Conservation (phyloP, 306 rosid genomes). For the Lagenaria siceraria region DNA sequence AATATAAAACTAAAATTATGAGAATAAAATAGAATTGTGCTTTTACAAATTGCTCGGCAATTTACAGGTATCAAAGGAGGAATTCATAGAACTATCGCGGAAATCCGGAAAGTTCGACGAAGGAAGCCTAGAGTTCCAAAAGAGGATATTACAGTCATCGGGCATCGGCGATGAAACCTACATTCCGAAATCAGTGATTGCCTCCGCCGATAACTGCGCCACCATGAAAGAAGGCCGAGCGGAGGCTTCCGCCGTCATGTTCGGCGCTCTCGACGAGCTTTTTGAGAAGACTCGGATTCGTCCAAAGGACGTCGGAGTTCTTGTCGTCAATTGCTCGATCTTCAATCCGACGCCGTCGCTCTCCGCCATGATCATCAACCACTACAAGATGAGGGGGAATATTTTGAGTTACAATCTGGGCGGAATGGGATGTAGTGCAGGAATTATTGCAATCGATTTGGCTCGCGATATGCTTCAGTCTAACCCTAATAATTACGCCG, state of each 20-base stretch:
- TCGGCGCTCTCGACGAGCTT: slow-evolving; percentile 86
- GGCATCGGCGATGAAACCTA: slow-evolving; percentile 87
- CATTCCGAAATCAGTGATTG: slow-evolving; percentile 55
- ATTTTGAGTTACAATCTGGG: slow-evolving; percentile 86
- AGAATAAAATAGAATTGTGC: neutral
- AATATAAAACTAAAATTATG: neutral
- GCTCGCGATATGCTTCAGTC: slow-evolving; percentile 82
- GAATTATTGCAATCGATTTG: slow-evolving; percentile 67
- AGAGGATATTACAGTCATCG: slow-evolving; percentile 52
- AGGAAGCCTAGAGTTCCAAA: slow-evolving; percentile 50
- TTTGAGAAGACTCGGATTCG: slow-evolving; percentile 68
- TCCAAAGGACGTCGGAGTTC: slow-evolving; percentile 71
- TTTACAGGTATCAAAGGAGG: slow-evolving; percentile 54
- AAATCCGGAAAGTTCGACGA: slow-evolving; percentile 79
- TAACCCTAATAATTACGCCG: slow-evolving; percentile 70
- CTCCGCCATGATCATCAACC: slow-evolving; percentile 95
- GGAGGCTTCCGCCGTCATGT: slow-evolving; percentile 77
- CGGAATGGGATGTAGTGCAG: slow-evolving; percentile 98
- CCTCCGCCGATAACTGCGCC: slow-evolving; percentile 37
- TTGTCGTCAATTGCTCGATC: slow-evolving; percentile 90
- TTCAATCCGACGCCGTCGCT: slow-evolving; percentile 93
- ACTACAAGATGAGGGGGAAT: slow-evolving; percentile 94
- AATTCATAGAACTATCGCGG: slow-evolving; percentile 59
- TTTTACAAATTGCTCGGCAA: neutral
- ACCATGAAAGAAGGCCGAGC: slow-evolving; percentile 94